A percentile compares a stretch with the other conserved stretches of the same genome.
Conservation (phyloP, 2,329 filamentous ascomycete genomes). For the Ascochyta lentis region DNA sequence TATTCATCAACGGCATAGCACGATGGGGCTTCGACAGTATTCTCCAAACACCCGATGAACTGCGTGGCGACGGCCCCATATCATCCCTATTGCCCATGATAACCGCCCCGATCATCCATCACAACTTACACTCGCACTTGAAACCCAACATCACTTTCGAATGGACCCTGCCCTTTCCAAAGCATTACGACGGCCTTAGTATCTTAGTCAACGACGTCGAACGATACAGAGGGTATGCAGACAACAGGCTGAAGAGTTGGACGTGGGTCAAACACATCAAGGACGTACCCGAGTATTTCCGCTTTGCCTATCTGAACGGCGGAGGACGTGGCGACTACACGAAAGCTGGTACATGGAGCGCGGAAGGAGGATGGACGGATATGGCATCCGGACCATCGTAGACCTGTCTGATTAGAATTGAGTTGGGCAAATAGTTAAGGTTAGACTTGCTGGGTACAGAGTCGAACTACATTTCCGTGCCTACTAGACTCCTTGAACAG, state of each 20-base stretch:
- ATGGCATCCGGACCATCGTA: conserved; percentile 67
- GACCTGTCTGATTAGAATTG: background rate
- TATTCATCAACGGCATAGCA: conserved; percentile 93
- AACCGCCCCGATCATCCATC: conserved; percentile 47
- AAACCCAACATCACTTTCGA: conserved; percentile 68
- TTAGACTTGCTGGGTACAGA: background rate
- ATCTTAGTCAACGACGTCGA: conserved; percentile 88
- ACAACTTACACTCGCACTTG: conserved; percentile 54
- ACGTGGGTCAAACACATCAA: conserved; percentile 64
- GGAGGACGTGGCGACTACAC: conserved; percentile 73
- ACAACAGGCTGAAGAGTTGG: conserved; percentile 55
- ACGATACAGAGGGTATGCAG: conserved; percentile 62
- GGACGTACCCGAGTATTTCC: conserved; percentile 71
- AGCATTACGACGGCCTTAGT: conserved; percentile 74
- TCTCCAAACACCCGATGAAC: conserved; percentile 77
- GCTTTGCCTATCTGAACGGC: conserved; percentile 76
- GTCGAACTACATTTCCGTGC: no score
- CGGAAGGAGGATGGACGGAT: conserved; percentile 67
- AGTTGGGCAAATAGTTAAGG: background rate
- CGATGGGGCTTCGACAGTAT: conserved; percentile 93
- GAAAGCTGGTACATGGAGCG: conserved; percentile 74
- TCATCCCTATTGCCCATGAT: conserved; percentile 66
- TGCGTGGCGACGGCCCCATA: conserved; percentile 64
- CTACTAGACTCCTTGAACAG: no score
- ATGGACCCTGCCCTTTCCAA: conserved; percentile 56